A percentile compares a stretch with the other conserved stretches of the same genome.
phyloP scores from a whole-genome alignment of 164 flowering plant species.

The Chloranthus sessilifolius region DNA sequence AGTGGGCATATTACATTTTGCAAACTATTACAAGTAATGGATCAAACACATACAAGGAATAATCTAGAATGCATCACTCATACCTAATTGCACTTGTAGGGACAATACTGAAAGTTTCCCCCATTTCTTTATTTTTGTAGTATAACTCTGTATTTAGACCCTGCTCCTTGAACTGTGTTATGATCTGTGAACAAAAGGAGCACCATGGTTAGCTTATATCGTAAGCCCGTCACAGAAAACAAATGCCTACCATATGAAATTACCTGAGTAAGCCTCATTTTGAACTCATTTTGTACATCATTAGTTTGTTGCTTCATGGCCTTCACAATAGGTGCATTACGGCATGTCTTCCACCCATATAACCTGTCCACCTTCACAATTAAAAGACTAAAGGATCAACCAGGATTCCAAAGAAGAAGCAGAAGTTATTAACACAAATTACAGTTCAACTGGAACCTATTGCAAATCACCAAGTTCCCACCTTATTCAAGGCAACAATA shows the following conservation, averaged over 20 bases:
- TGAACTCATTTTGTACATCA: conserved; percentile 80
- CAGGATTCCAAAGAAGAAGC: background rate
- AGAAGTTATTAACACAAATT: no score
- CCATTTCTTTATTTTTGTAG: conserved; percentile 89
- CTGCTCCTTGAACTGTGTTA: conserved; percentile 83
- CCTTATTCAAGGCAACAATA: conserved; percentile 95
- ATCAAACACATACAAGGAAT: background rate
- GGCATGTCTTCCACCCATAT: conserved; percentile 84
- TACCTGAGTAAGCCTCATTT: conserved; percentile 69
- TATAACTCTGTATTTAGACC: conserved; percentile 89
- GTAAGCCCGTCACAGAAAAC: background rate
- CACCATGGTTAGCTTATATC: background rate
- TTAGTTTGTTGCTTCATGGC: conserved; percentile 79
- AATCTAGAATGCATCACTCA: background rate
- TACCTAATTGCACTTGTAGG: conserved; percentile 98
- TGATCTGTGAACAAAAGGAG: conserved; percentile 37
- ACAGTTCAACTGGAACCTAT: background rate
- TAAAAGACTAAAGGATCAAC: conserved; percentile 5
- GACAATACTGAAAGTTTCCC: conserved; percentile 82
- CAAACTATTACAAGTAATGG: background rate
- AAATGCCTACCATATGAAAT: background rate
- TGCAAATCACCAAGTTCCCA: conserved; percentile 13
- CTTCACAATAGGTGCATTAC: conserved; percentile 74
- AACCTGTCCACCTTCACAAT: conserved; percentile 76
- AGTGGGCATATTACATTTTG: background rate